Conservation (phyloP, 2,329 filamentous ascomycete genomes). For the Fusarium sp. region DNA sequence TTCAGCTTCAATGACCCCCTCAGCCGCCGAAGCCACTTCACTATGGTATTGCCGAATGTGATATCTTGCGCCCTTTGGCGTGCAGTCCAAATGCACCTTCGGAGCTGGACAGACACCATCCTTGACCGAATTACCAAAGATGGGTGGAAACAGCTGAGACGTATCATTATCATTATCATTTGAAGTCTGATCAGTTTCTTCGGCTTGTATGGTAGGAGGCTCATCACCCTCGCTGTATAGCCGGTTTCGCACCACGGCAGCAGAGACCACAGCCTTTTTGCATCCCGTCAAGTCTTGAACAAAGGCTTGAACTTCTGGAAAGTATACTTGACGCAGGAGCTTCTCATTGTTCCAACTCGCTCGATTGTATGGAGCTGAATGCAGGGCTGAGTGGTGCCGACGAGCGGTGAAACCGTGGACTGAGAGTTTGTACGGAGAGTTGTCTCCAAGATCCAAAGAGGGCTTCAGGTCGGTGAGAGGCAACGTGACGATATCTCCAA, state of each 20-base stretch:
- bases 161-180: neutral
- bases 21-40: neutral
- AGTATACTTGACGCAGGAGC: conserved; percentile 1
- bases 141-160: neutral
- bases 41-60: conserved; percentile 9
- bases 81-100: conserved; percentile 9
- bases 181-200: neutral
- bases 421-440: conserved; percentile 2
- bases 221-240: conserved; percentile 2
- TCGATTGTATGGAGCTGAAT: neutral
- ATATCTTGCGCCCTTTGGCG: neutral
- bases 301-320: conserved; percentile 3
- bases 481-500: neutral
- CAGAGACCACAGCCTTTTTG: conserved; percentile 3
- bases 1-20: neutral
- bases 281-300: conserved; percentile 3
- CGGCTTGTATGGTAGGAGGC: neutral
- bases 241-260: conserved; percentile 1
- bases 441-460: neutral
- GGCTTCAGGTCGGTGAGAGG: conserved; percentile 9
- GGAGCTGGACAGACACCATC: conserved; percentile 7
- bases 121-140: conserved; percentile 1
- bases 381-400: neutral
- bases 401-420: conserved; percentile 4
- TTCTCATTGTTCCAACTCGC: conserved; percentile 8